Evolutionary conservation across 192 early-diverging fungal species (phyloP).

Genomic region (Backusella circina): DNA sequence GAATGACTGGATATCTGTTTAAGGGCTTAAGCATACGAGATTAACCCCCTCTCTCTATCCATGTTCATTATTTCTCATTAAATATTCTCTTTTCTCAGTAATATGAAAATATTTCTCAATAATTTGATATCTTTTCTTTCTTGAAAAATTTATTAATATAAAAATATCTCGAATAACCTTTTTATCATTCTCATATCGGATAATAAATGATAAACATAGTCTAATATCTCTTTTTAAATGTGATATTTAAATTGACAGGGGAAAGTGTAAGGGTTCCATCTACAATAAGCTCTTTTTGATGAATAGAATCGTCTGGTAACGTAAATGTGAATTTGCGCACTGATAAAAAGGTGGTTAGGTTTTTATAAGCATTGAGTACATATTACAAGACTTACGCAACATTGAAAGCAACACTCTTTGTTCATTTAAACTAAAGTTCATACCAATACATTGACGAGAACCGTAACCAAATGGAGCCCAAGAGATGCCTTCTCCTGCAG

Average conservation of each 20-base stretch:
- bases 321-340: conserved; percentile 22
- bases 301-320: conserved; percentile 15
- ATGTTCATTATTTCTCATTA: too few species aligned
- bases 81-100: too few species aligned
- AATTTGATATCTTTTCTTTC: too few species aligned
- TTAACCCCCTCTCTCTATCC: too few species aligned
- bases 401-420: conserved; percentile 53
- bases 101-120: too few species aligned
- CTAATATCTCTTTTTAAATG: conserved; percentile 19
- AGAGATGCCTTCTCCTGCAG: conserved; percentile 18
- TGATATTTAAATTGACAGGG: not conserved
- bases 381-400: conserved; percentile 45
- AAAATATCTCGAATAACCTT: too few species aligned
- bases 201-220: too few species aligned
- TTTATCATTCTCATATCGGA: too few species aligned
- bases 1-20: too few species aligned
- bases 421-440: conserved; percentile 59
- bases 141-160: too few species aligned
- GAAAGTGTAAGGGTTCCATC: not conserved
- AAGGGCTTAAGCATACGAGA: too few species aligned
- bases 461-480: conserved; percentile 62
- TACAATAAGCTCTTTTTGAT: not conserved
- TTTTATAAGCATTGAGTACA: conserved; percentile 44
- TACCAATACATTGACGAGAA: conserved; percentile 56
- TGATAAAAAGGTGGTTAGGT: not conserved